Base-by-base conservation (phyloP, 2,329 filamentous ascomycete species). In the Verticillium dahliae region DNA sequence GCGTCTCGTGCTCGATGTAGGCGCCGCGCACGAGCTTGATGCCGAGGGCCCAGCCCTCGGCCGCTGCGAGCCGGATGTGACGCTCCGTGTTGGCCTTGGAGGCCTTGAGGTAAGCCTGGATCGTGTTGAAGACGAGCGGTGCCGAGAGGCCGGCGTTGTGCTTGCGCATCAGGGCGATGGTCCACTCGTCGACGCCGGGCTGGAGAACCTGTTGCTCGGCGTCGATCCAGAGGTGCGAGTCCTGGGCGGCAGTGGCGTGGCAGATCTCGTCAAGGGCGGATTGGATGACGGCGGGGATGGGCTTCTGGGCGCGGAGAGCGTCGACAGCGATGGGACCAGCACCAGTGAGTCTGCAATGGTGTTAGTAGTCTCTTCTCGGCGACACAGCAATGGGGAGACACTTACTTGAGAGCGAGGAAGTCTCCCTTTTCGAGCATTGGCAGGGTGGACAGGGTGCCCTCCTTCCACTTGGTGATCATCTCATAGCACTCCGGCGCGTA, bases 1-100 rank as follows among this genome's bases (percentile, higher is more conserved):
- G 71, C 52, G 77, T 74, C 55, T 86, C 84, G 0, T 75, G 77
- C 34, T 73, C 72, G 41, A 86, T 75, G 68, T 86, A 86, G 15
- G 83, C 84, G 27, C 83, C 82, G 14, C 83, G 77, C 2, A 85
- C 84, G 9, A 85, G 73, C 69, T 86, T 86, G 60, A 85, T 72
- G 15, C 83, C 83, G 0, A 84, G 75, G 0, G 80, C 82, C 68
- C 81, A 85, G 2, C 72, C 73, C 35, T 81, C 76, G 2, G 78
- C 71, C 6, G 72, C 66, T 0, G 84, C 83, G 0, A 65, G 67
- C 1, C 70, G 72, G 18, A 86, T 74, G 62, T 85, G 80, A 33
- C 71, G 65, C 0, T 75, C 71, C 2, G 85, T 66, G 3, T 73
- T 76, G 10, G 63, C 68, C 0, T 77, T 70, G 1, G 79, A 81